phyloP scores from a whole-genome alignment of 2,329 filamentous ascomycete species.

The Fusarium pseudonygamai region DNA sequence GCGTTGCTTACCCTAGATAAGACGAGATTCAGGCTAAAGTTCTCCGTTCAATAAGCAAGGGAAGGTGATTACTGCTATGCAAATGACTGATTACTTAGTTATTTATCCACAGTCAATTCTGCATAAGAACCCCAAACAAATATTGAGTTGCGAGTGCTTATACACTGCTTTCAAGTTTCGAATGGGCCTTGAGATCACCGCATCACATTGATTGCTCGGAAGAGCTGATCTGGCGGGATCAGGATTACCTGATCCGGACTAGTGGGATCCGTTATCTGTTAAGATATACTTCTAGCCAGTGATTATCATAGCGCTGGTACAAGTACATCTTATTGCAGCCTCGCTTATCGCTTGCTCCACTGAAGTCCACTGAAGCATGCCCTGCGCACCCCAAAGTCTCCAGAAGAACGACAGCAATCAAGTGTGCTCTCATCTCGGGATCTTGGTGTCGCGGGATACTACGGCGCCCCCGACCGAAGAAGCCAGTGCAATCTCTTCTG shows the following conservation, averaged over 20 bases:
- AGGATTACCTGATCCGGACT: not conserved
- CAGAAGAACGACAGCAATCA: not conserved
- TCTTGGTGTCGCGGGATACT: not conserved
- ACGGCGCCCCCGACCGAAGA: not conserved
- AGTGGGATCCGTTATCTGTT: not conserved
- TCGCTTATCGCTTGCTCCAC: not conserved
- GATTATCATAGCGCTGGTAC: fast-evolving
- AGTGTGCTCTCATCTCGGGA: not conserved
- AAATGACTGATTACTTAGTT: fast-evolving
- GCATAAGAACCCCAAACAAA: not conserved
- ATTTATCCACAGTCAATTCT: fast-evolving
- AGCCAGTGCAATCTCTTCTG: no score
- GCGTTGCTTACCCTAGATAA: not conserved
- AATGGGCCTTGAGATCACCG: no score
- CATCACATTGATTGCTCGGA: no score
- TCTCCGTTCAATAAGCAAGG: no score
- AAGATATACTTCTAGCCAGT: not conserved
- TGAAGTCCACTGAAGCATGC: not conserved
- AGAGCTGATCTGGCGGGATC: fast-evolving
- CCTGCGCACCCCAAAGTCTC: not conserved
- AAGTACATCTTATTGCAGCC: not conserved
- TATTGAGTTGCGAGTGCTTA: fast-evolving
- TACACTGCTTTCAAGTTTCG: fast-evolving
- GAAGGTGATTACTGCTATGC: fast-evolving
- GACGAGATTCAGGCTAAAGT: no score